Evolutionary conservation across 176 grass and related monocot genomes (phyloP).

Genomic region (Puccinellia tenuiflora): DNA sequence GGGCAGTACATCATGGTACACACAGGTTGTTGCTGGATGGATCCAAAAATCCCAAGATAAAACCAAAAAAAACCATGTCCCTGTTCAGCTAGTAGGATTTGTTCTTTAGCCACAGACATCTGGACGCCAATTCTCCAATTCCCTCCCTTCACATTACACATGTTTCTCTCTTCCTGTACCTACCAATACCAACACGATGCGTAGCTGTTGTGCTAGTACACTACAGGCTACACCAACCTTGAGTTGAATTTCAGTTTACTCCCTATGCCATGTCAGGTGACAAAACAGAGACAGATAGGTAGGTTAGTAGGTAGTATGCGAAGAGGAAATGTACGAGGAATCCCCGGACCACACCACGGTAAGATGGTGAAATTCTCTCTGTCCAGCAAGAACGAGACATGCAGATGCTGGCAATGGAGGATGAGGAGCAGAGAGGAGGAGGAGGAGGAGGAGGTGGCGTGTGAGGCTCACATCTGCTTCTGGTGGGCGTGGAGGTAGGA

Average conservation of each 20-base stretch:
- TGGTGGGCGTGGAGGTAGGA: conserved; percentile 81
- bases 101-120: conserved; percentile 1
- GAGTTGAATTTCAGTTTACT: neutral
- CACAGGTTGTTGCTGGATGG: conserved; percentile 1
- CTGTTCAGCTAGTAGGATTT: conserved; percentile 7
- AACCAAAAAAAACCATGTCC: neutral
- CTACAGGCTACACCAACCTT: conserved; percentile 2
- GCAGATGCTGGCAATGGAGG: neutral
- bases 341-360: too few species aligned
- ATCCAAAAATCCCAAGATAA: conserved; percentile 9
- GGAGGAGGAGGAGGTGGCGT: neutral
- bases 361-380: neutral
- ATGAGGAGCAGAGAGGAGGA: neutral
- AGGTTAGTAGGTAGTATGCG: neutral
- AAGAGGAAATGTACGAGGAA: conserved; percentile 3
- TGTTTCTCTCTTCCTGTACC: conserved; percentile 7
- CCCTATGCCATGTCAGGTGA: neutral
- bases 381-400: neutral
- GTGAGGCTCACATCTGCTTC: conserved; percentile 68
- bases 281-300: neutral
- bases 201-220: neutral
- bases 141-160: neutral
- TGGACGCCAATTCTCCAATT: neutral
- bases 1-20: neutral
- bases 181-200: neutral